Evolutionary conservation across 1,284 basidiomycete species (phyloP), one percentile per base, ranked within the genome.

Genomic region (Inonotus hispidus): DNA sequence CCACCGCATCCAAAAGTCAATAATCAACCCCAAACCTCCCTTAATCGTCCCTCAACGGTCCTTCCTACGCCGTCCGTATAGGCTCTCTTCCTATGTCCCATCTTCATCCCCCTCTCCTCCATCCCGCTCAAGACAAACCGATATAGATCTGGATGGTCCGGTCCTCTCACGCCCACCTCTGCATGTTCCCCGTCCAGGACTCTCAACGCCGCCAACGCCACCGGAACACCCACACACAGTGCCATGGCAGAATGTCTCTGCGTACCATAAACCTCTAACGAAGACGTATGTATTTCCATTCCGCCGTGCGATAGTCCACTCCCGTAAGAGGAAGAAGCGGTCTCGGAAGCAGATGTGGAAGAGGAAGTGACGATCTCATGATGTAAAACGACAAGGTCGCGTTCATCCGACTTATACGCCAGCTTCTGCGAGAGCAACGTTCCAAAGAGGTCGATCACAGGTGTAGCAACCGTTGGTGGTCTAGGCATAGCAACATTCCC

Each of bases 341-440:
- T 19, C 50, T 23, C 23, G n/a, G 27, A 13, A 13, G 41, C 32
- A 32, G 47, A 55, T 2, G 61, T 32, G 1, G 65, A 63, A 29
- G 67, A 23, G 59, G 58, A 21, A 19, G 83, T 77, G 50, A 88
- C 81, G 66, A 95, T 79, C 70, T 94, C 89, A 74, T 98, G 95
- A 63, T 89, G 81, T 25, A 98, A 83, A 37, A 97, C 82, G 63
- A 95, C 93, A 73, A 93, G 85, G 72, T 98, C 95, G 14, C 87
- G 82, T 73, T 98, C 95, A 32, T 79, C 76, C 0, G 83, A 81
- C 0, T 69, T 73, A 71, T 97, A 98, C 8, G 79, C 78, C 21
- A 97, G 83, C 67, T 86, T 89, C 67, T 86, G 78, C 1, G 90
- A 81, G 14, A 98, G 83, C 2, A 95, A 79, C 37, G 76, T 71